Evolutionary conservation across 2,329 filamentous ascomycete genomes (phyloP).

Genomic region (Fusarium pilosicola): DNA sequence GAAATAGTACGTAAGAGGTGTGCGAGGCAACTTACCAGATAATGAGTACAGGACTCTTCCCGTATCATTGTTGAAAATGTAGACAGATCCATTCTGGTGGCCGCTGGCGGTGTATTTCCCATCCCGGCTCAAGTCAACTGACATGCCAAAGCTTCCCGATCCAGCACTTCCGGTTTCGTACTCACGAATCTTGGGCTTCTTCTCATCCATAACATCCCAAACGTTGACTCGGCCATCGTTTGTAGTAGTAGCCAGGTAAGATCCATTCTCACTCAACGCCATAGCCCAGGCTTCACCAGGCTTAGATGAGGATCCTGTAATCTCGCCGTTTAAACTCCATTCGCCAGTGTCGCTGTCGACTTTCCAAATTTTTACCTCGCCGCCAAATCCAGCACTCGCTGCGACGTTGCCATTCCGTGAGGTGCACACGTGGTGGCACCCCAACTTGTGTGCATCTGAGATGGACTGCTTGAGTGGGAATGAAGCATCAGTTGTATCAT

Average conservation of each 20-base stretch:
- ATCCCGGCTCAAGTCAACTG: constrained; percentile 82
- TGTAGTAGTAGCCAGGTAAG: constrained; percentile 86
- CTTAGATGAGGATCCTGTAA: constrained; percentile 59
- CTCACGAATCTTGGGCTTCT: constrained; percentile 74
- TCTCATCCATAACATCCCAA: constrained; percentile 74
- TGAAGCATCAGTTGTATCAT: constrained; percentile 76
- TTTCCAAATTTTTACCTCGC: constrained; percentile 86
- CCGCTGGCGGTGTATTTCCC: constrained; percentile 90
- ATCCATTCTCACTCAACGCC: constrained; percentile 83
- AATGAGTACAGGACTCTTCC: constrained; percentile 87
- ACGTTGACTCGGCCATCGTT: constrained; percentile 90
- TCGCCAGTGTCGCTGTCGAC: constrained; percentile 65
- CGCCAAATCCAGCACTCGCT: constrained; percentile 88
- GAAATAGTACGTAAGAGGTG: not conserved
- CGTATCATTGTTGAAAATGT: constrained; percentile 94
- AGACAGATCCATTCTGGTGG: constrained; percentile 90
- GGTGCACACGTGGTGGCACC: constrained; percentile 88
- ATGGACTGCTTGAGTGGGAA: constrained; percentile 85
- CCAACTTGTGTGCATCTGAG: constrained; percentile 81
- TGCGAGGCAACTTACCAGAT: constrained; percentile 65
- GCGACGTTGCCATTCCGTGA: constrained; percentile 75
- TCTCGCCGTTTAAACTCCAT: constrained; percentile 57
- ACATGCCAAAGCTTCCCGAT: constrained; percentile 90
- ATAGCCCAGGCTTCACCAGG: constrained; percentile 87
- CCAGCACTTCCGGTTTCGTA: constrained; percentile 79